phyloP scores from a whole-genome alignment of 208 protist genomes.

The Histomonas meleagridis region DNA sequence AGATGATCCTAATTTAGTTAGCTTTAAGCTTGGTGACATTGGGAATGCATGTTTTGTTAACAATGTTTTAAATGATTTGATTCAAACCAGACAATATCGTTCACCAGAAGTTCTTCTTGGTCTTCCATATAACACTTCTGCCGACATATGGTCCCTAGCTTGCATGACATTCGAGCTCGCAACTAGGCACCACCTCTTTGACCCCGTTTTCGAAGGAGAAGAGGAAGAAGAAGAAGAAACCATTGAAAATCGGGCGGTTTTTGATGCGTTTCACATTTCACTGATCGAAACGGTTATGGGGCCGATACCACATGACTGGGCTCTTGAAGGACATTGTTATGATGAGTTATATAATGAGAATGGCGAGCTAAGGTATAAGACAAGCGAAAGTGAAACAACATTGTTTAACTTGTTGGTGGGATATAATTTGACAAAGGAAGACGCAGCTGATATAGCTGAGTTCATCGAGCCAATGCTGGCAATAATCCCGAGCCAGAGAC shows the following conservation, averaged over 20 bases:
- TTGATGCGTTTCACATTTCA: not conserved
- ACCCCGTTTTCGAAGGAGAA: not conserved
- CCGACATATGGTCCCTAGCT: slow-evolving; percentile 68
- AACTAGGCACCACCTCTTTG: slow-evolving; percentile 56
- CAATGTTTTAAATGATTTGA: not conserved
- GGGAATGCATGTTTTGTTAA: slow-evolving; percentile 6
- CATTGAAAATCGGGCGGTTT: not conserved
- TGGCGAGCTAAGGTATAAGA: not conserved
- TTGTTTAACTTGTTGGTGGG: not conserved
- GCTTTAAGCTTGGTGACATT: not conserved
- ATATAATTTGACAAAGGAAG: not conserved
- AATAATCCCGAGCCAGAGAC: slow-evolving; percentile 24
- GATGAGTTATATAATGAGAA: not conserved
- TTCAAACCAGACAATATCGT: slow-evolving; percentile 27
- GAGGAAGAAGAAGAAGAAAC: not conserved
- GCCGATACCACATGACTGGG: not conserved
- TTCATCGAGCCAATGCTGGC: slow-evolving; percentile 21
- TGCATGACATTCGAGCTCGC: slow-evolving; percentile 66
- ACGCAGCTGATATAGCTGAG: not conserved
- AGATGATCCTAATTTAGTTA: not conserved
- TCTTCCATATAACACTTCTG: slow-evolving; percentile 47
- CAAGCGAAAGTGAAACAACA: not conserved
- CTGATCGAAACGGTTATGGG: slow-evolving; percentile 4
- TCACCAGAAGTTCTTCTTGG: slow-evolving; percentile 4
- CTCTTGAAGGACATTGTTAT: not conserved